Evolutionary conservation across 176 grass and related monocot genomes (phyloP).

Genomic region (Oryza meyeriana): DNA sequence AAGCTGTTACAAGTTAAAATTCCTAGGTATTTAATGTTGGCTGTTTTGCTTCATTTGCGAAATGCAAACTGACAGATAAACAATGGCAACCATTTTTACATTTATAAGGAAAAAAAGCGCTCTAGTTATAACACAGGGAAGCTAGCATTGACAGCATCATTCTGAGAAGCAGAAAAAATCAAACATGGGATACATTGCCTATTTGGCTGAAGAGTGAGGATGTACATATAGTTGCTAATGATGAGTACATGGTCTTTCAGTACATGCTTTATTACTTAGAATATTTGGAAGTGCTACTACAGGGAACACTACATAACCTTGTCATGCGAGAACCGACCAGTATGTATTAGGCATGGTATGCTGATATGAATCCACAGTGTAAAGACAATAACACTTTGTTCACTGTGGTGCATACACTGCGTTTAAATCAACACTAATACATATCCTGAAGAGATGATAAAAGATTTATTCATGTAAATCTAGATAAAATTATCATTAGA

Average conservation of each 20-base stretch:
- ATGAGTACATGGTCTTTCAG: neutral
- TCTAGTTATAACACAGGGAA: neutral
- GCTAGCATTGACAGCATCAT: neutral
- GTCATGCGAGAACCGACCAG: neutral
- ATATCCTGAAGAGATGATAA: neutral
- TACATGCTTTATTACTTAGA: neutral
- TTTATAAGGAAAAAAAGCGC: neutral
- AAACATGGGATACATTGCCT: neutral
- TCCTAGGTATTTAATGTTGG: neutral
- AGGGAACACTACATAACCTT: neutral
- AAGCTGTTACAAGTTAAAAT: neutral
- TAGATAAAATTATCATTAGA: neutral
- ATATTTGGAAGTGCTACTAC: neutral
- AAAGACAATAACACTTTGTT: neutral
- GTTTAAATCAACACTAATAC: neutral
- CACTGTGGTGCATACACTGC: neutral
- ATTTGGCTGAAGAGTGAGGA: neutral
- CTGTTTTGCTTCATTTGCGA: neutral
- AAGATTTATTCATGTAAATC: neutral
- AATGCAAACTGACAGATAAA: neutral
- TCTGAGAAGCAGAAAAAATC: neutral
- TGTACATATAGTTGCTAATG: neutral
- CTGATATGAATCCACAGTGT: neutral
- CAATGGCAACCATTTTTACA: neutral
- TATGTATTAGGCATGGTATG: neutral